phyloP scores from a whole-genome alignment of 2,329 filamentous ascomycete genomes.

The Arachnopeziza araneosa region DNA sequence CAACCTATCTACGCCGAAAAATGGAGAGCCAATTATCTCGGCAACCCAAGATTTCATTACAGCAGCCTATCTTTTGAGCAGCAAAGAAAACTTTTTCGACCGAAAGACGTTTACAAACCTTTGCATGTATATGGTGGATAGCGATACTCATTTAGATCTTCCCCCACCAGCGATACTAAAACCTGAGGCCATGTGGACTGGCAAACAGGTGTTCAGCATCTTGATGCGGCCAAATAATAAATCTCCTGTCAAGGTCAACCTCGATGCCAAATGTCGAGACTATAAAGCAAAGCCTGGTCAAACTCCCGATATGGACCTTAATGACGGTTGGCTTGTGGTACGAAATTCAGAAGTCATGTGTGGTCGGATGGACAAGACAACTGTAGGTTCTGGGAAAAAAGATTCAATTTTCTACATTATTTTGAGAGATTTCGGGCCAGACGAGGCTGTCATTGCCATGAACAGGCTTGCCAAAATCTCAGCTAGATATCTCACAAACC shows the following conservation, averaged over 20 bases:
- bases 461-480: constrained; percentile 88
- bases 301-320: constrained; percentile 68
- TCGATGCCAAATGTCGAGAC: constrained; percentile 87
- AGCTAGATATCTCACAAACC: constrained; percentile 79
- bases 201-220: constrained; percentile 92
- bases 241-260: constrained; percentile 79
- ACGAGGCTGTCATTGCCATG: constrained; percentile 86
- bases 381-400: constrained; percentile 95
- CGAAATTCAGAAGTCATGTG: constrained; percentile 98
- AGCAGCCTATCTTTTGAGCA: constrained; percentile 82
- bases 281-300: constrained; percentile 58
- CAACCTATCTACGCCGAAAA: constrained; percentile 92
- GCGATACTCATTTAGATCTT: constrained; percentile 70
- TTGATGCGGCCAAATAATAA: constrained; percentile 82
- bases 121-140: constrained; percentile 90
- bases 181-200: constrained; percentile 86
- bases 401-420: constrained; percentile 97
- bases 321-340: constrained; percentile 87
- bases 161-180: constrained; percentile 84
- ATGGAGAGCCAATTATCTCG: constrained; percentile 95
- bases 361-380: constrained; percentile 95
- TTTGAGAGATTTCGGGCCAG: constrained; percentile 87
- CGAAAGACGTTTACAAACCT: constrained; percentile 83
- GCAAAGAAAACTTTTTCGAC: constrained; percentile 90
- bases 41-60: constrained; percentile 99